Evolutionary conservation across 2,329 filamentous ascomycete genomes (phyloP).

Genomic region (Ceratocystis alfenasii): DNA sequence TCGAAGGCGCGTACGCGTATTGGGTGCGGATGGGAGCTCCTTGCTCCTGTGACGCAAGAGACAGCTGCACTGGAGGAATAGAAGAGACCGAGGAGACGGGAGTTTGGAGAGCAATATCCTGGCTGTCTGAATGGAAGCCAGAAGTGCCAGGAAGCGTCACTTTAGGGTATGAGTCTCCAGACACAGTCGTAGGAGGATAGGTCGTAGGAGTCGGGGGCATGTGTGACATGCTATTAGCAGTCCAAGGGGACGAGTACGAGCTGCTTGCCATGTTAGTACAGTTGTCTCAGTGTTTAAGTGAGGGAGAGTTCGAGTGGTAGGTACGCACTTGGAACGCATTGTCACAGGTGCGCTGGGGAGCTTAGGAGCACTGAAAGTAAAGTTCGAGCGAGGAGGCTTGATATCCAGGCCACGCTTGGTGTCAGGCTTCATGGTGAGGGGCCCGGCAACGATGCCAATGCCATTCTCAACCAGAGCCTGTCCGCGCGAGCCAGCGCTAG

Average conservation of each 20-base stretch:
- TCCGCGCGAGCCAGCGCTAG: slow-evolving; percentile 62
- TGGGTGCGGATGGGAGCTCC: slow-evolving; percentile 40
- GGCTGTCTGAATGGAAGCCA: slow-evolving; percentile 39
- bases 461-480: slow-evolving; percentile 59
- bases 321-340: slow-evolving; percentile 48
- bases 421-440: slow-evolving; percentile 43
- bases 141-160: slow-evolving; percentile 39
- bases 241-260: slow-evolving; percentile 46
- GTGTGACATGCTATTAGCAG: slow-evolving; percentile 36
- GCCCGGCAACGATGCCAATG: slow-evolving; percentile 47
- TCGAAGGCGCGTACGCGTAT: slow-evolving; percentile 43
- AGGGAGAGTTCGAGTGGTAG: background rate
- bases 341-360: slow-evolving; percentile 42
- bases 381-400: slow-evolving; percentile 44
- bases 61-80: slow-evolving; percentile 39
- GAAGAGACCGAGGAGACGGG: slow-evolving; percentile 23
- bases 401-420: slow-evolving; percentile 42
- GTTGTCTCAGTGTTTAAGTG: slow-evolving; percentile 25
- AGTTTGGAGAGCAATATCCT: slow-evolving; percentile 41
- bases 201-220: slow-evolving; percentile 37
- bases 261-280: slow-evolving; percentile 29
- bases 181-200: slow-evolving; percentile 42
- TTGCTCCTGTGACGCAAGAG: slow-evolving; percentile 36
- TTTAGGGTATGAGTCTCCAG: slow-evolving; percentile 42
- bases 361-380: slow-evolving; percentile 48